A percentile compares a stretch with the other conserved stretches of the same genome.
These are phyloP conservation scores for Samsoniella hepiali DNA, from an alignment of 2,329 filamentous ascomycete species.

Conservation along the genomic window DNA sequence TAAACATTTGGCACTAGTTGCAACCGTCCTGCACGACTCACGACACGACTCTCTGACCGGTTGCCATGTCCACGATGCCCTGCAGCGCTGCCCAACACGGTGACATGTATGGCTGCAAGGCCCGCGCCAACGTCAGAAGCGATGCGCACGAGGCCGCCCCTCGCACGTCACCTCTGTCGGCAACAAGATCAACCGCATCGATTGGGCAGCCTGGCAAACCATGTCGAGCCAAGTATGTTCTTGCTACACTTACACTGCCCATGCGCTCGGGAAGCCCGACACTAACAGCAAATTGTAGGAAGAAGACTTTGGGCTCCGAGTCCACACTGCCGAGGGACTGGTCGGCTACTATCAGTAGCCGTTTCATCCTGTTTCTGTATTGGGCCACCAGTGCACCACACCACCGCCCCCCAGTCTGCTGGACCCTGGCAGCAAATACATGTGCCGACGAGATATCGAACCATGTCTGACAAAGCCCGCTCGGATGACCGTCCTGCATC, in stretches of 20 bases:
- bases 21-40: constrained; percentile 1
- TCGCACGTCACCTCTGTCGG: background rate
- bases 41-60: background rate
- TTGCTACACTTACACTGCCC: no score
- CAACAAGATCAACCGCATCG: background rate
- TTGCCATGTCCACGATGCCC: constrained; percentile 1
- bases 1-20: constrained; percentile 4
- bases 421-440: background rate
- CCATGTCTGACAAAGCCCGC: constrained; percentile 7
- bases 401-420: background rate
- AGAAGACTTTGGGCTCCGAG: background rate
- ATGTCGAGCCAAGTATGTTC: no score
- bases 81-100: constrained; percentile 11
- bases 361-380: background rate
- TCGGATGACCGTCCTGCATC: constrained; percentile 10
- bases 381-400: background rate
- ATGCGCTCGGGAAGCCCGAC: no score
- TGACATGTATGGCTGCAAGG: background rate
- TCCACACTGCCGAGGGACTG: background rate
- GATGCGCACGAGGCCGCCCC: constrained; percentile 1
- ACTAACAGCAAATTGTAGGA: no score
- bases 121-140: constrained; percentile 3
- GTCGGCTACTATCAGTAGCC: background rate
- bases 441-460: constrained; percentile 12
- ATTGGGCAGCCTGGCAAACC: background rate